Evolutionary conservation across 2,329 filamentous ascomycete species (phyloP), one percentile per base, ranked within the genome.

Genomic region (Botryosphaeria dothidea): DNA sequence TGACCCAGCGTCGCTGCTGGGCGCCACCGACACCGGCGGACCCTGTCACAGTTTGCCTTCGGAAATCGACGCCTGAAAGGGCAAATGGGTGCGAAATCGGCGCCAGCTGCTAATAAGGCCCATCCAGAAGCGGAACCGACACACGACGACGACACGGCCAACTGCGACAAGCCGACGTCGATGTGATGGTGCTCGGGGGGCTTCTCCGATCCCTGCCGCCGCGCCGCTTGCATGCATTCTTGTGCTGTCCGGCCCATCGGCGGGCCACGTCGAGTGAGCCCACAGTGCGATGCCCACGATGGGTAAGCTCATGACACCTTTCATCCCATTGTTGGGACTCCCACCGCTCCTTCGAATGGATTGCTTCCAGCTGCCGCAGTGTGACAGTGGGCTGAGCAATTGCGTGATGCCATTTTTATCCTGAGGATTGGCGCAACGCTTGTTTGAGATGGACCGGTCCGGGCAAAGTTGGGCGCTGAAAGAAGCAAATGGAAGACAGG

Each of bases 1-100:
- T 21, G 54, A 31, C 31, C n/a, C 4, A 23, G 23, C 52, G 34
- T 56, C 52, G 19, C 46, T 17, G n/a, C 17, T 23, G 56, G 56
- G 25, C 56, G 56, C 56, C 56, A 60, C 38, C 56, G 56, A 60
- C 56, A 60, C 56, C 56, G 56, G 56, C 56, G n/a, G 56, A 58
- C 56, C 38, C 56, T 29, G 56, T 21, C 4, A n/a, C 52, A 6
- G 34, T 43, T 41, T 7, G 5, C 8, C 21, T 9, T 31, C 38
- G 54, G 54, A 34, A 31, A 58, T 5, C 23, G 6, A 21, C 25
- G 54, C 56, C 56, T 36, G 27, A 60, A 60, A 34, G 25, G 56
- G 56, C 15, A 60, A 31, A 19, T 4, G 13, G 19, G 56, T 9
- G 56, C 56, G 56, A 60, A 23, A 60, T 60, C 56, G 56, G 56